Percentiles rank a stretch among this genome's conserved stretches.
These are phyloP conservation scores for Trapa incisa DNA, from an alignment of 345 rosid species.

Conservation along the genomic window DNA sequence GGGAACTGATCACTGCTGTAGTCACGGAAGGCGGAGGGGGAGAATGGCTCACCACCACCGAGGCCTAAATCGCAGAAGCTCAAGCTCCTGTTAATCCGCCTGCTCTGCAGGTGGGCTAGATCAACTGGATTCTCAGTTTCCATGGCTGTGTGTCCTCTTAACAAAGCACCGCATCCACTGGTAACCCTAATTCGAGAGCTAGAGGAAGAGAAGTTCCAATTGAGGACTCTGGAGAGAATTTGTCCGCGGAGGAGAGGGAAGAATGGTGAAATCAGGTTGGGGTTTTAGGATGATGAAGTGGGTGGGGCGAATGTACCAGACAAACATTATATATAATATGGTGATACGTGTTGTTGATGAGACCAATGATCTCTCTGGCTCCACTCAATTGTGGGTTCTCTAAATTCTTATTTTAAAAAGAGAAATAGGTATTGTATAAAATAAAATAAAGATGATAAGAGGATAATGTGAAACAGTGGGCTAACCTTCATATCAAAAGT, in stretches of 20 bases:
- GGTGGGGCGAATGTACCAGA: neutral
- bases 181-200: neutral
- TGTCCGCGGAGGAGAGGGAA: neutral
- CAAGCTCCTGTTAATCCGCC: slow-evolving; percentile 19
- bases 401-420: too few species aligned
- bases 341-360: too few species aligned
- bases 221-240: neutral
- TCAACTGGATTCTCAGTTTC: slow-evolving; percentile 25
- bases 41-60: slow-evolving; percentile 19
- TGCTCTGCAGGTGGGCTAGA: slow-evolving; percentile 31
- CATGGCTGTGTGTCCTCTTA: slow-evolving; percentile 13
- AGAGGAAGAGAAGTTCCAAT: neutral
- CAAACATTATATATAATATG: too few species aligned
- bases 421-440: too few species aligned
- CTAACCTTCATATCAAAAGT: too few species aligned
- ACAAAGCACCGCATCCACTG: neutral
- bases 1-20: slow-evolving; percentile 84
- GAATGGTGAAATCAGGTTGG: neutral
- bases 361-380: too few species aligned
- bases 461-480: too few species aligned
- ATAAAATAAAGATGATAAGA: too few species aligned
- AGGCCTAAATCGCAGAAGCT: slow-evolving; percentile 19
- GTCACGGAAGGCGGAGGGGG: slow-evolving; percentile 78
- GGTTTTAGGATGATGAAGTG: neutral
- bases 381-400: too few species aligned